Base-by-base conservation (phyloP, 257 asterid species). In the Gynochthodes officinalis region DNA sequence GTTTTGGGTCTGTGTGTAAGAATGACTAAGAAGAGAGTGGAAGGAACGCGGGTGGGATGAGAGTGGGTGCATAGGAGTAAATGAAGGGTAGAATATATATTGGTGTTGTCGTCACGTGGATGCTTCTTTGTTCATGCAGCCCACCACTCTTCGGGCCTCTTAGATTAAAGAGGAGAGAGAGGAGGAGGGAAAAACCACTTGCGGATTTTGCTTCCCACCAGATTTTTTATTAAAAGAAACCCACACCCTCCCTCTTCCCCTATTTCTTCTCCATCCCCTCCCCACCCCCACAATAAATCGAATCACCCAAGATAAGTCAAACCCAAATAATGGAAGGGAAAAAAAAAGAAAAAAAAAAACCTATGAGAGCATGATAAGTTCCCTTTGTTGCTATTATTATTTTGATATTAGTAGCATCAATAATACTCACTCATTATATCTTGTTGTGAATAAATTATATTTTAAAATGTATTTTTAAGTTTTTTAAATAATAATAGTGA, bases 31-130 rank as follows among this genome's bases (percentile, higher is more conserved):
- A n/a, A n/a, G n/a, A n/a, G 50, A 15, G 32, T 27, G 53, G 33
- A 19, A 28, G 11, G 6, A 21, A 5, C 13, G 44, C 0, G 48
- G 2, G 71, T 7, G 48, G 44, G 52, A 2, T 1, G 49, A 43
- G 72, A 62, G 42, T 73, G 64, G 66, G n/a, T n/a, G 77, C 57
- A 25, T 21, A 50, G 25, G 15, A 71, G 72, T 60, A 79, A 27
- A 25, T 7, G 27, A 72, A 43, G 33, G 7, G 64, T 61, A 72
- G 66, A 6, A 57, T 25, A 11, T 28, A 57, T n/a, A 71, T 63
- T 23, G 15, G 70, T 69, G 73, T 64, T 49, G 71, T 57, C 40
- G 79, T 80, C 84, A 73, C 84, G 77, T 80, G 84, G 64, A 28
- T 80, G 67, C 71, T 44, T 67, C 76, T 72, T 73, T 49, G 57